Conservation (phyloP, 208 protist species). For the Zelonia costaricensis region DNA sequence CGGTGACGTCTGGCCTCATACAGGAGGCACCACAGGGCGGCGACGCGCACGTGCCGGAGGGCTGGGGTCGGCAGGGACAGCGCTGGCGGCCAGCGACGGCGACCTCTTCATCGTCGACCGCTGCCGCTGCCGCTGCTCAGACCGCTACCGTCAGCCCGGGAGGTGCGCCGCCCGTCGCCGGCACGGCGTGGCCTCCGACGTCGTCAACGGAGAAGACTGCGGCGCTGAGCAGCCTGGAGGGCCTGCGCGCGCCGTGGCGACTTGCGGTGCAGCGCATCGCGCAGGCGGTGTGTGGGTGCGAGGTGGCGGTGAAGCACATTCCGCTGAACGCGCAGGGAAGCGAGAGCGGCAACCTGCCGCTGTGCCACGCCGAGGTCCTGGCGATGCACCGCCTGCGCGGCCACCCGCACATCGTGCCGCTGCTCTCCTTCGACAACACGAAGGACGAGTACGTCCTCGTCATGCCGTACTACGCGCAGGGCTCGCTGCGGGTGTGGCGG, state of each 20-base stretch:
- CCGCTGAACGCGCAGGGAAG: constrained; percentile 48
- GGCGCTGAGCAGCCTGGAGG: constrained; percentile 3
- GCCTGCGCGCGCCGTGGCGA: constrained; percentile 21
- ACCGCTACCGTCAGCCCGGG: too few species aligned
- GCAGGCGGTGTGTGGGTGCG: constrained; percentile 14
- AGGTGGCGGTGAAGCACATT: constrained; percentile 72
- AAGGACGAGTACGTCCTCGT: constrained; percentile 71
- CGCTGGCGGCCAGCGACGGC: constrained; percentile 16
- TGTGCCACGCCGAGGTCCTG: constrained; percentile 74
- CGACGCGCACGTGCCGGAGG: constrained; percentile 13
- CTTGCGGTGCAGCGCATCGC: constrained; percentile 13
- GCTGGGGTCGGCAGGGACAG: constrained; percentile 19
- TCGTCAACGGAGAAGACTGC: constrained; percentile 6
- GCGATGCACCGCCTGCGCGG: constrained; percentile 61
- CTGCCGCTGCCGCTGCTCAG: not conserved
- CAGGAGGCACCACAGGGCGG: not conserved
- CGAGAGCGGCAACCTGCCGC: constrained; percentile 55
- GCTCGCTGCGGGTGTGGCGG: constrained; percentile 74
- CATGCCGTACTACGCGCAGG: constrained; percentile 63
- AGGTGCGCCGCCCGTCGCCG: not conserved
- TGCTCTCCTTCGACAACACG: constrained; percentile 68
- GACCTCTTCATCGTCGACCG: too few species aligned
- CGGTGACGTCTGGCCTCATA: constrained; percentile 39
- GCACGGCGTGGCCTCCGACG: not conserved
- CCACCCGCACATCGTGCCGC: constrained; percentile 57